Percentiles rank a stretch among this genome's conserved stretches.
phyloP scores from a whole-genome alignment of 495 filamentous ascomycete species.

The Paragyromitra xinjiangensis region DNA sequence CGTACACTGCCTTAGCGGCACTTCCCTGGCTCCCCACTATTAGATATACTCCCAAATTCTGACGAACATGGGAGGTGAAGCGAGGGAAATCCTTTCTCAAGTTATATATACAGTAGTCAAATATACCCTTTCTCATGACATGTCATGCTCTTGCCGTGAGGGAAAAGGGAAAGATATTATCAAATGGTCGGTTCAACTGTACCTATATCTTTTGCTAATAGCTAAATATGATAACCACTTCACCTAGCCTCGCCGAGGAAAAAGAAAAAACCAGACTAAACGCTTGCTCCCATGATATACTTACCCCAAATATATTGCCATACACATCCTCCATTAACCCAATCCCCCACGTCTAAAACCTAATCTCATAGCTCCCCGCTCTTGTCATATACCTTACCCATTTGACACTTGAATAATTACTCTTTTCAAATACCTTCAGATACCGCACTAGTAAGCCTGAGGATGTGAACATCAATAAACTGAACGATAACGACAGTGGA shows the following conservation, averaged over 20 bases:
- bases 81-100: not conserved
- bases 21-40: not conserved
- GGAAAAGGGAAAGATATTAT: conserved; percentile 7
- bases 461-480: conserved; percentile 96
- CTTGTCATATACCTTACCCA: conserved; percentile 99
- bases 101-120: conserved; percentile 27
- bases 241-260: not conserved
- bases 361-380: conserved; percentile 82
- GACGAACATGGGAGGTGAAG: not conserved
- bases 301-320: conserved; percentile 20
- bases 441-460: conserved; percentile 91
- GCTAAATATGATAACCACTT: conserved; percentile 21
- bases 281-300: conserved; percentile 28
- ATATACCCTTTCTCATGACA: not conserved
- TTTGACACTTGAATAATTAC: conserved; percentile 96
- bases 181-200: conserved; percentile 5
- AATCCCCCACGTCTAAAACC: conserved; percentile 60
- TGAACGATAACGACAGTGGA: conserved; percentile 89
- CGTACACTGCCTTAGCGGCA: not conserved
- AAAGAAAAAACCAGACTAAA: conserved; percentile 6
- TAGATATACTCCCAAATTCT: not conserved
- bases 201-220: not conserved
- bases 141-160: not conserved
- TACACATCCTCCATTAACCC: conserved; percentile 10
- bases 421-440: conserved; percentile 99